Percentiles rank a stretch among this genome's conserved stretches.
These are phyloP conservation scores for Pterocarpus macrocarpus DNA, from an alignment of 306 rosid species.

Conservation along the genomic window DNA sequence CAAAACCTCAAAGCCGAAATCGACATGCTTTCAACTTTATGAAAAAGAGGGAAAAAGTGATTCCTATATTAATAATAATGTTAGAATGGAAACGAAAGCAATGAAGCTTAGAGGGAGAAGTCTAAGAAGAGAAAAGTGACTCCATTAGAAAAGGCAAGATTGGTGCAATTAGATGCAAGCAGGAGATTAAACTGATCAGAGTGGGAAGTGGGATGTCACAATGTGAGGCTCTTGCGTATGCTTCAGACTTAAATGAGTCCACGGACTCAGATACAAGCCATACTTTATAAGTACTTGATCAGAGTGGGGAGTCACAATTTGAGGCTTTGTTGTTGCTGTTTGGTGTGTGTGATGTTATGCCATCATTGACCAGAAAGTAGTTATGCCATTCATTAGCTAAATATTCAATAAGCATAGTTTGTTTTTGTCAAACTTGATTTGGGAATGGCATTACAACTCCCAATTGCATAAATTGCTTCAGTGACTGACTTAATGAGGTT, in stretches of 20 bases:
- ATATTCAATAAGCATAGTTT: conserved; percentile 39
- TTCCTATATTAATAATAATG: neutral
- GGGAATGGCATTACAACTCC: conserved; percentile 35
- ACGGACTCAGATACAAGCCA: conserved; percentile 3
- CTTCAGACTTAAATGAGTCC: neutral
- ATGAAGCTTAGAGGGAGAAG: conserved; percentile 13
- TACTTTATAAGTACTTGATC: neutral
- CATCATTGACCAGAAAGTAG: conserved; percentile 28
- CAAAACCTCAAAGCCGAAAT: neutral
- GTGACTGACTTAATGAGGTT: neutral
- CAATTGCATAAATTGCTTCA: conserved; percentile 13
- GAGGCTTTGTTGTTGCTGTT: conserved; percentile 18
- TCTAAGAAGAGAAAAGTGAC: conserved; percentile 5
- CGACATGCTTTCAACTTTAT: neutral
- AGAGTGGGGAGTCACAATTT: neutral
- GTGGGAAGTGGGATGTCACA: neutral
- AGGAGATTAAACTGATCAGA: neutral
- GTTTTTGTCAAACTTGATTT: conserved; percentile 35
- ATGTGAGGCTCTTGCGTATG: neutral
- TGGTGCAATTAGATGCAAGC: neutral
- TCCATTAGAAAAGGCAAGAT: neutral
- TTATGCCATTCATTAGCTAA: conserved; percentile 12
- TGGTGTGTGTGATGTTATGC: conserved; percentile 10
- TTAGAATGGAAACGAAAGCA: conserved; percentile 8
- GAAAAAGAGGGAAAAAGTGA: conserved; percentile 5